These are phyloP conservation scores for Solanum gracilifrons DNA, from an alignment of 257 asterid genomes.

Conservation along the genomic window DNA sequence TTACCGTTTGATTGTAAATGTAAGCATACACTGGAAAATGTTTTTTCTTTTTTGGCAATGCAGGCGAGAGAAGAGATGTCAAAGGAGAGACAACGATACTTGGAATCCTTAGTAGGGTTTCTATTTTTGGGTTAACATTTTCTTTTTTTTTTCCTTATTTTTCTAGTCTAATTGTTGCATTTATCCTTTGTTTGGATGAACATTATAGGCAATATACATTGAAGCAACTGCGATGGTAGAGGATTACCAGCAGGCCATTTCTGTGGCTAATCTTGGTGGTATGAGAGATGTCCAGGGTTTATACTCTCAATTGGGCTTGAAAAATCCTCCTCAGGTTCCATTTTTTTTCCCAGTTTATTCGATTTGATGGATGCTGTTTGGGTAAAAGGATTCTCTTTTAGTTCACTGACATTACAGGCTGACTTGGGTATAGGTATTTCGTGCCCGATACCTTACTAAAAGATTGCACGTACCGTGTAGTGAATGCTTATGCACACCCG, in stretches of 20 bases:
- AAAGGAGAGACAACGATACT: slow-evolving; percentile 88
- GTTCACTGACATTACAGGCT: not conserved
- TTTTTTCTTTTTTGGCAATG: slow-evolving; percentile 3
- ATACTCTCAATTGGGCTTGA: slow-evolving; percentile 69
- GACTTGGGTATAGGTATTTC: not conserved
- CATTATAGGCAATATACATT: slow-evolving; percentile 60
- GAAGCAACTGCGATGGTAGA: slow-evolving; percentile 95
- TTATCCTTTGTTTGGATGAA: not conserved
- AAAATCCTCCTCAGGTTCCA: slow-evolving; percentile 67
- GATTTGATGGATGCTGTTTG: not conserved
- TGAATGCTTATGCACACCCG: not conserved
- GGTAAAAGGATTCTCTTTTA: not conserved
- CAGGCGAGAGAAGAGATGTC: slow-evolving; percentile 98
- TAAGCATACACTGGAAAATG: not conserved
- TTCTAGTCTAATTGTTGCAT: not conserved
- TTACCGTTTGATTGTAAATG: not conserved
- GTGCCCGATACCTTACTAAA: not conserved
- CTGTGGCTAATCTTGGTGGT: slow-evolving; percentile 17
- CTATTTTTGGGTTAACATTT: not conserved
- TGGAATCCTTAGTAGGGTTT: slow-evolving; percentile 64
- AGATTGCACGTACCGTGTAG: not conserved
- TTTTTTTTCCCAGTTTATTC: not conserved
- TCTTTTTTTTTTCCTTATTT: not conserved
- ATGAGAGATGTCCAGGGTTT: slow-evolving; percentile 30
- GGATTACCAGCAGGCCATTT: slow-evolving; percentile 83